Evolutionary conservation across 2,329 filamentous ascomycete species (phyloP).

Genomic region (Dothidotthia symphoricarpi): DNA sequence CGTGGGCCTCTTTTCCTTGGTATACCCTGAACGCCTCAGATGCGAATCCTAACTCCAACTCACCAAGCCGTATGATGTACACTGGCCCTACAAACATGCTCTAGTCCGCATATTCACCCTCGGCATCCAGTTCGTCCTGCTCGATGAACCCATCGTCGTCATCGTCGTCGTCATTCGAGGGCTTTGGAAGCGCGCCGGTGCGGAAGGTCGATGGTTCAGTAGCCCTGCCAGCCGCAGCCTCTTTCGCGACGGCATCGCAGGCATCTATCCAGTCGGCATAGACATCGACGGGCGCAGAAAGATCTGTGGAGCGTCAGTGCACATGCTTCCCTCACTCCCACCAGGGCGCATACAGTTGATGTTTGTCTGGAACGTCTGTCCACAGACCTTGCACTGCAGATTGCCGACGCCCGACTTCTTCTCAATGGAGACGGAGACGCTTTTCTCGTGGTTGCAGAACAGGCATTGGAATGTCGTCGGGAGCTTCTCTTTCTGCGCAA

Average conservation of each 20-base stretch:
- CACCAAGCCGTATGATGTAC: slow-evolving; percentile 13
- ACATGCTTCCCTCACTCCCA: slow-evolving; percentile 2
- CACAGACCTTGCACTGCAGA: slow-evolving; percentile 87
- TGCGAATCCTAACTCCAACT: slow-evolving; percentile 14
- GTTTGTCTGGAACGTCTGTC: slow-evolving; percentile 86
- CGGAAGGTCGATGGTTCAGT: slow-evolving; percentile 27
- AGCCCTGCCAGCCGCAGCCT: slow-evolving; percentile 48
- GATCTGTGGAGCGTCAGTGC: slow-evolving; percentile 55
- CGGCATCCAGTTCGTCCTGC: slow-evolving; percentile 41
- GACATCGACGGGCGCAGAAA: slow-evolving; percentile 88
- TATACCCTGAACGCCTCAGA: slow-evolving; percentile 29
- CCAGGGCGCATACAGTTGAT: slow-evolving; percentile 72
- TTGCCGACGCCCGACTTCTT: slow-evolving; percentile 87
- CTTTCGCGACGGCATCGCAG: slow-evolving; percentile 70
- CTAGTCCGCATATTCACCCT: slow-evolving; percentile 37
- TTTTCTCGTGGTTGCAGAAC: slow-evolving; percentile 97
- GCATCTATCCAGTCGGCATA: slow-evolving; percentile 99
- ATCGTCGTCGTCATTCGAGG: slow-evolving; percentile 26
- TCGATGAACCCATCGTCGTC: slow-evolving; percentile 36
- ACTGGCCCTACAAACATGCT: slow-evolving; percentile 6
- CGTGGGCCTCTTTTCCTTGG: slow-evolving; percentile 15
- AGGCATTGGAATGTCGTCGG: slow-evolving; percentile 90
- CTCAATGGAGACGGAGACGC: slow-evolving; percentile 85
- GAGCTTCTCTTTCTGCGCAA: slow-evolving; percentile 59
- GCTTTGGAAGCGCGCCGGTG: slow-evolving; percentile 22